A percentile compares a stretch with the other conserved stretches of the same genome.
Evolutionary conservation across 345 rosid genomes (phyloP).

Genomic region (thale cress (Arabidopsis thaliana)): DNA sequence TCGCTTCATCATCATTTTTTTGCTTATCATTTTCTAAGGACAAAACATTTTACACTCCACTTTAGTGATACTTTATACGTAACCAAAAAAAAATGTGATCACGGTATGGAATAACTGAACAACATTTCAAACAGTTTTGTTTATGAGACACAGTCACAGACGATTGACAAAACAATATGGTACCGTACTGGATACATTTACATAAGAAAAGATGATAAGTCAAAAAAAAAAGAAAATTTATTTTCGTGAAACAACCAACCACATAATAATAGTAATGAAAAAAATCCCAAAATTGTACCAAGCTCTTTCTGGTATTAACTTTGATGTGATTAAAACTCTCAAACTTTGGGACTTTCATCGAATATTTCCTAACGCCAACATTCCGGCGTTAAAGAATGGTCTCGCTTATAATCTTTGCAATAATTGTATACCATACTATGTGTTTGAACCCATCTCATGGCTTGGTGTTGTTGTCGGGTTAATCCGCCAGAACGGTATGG

Average conservation of each 20-base stretch:
- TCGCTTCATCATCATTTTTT: neutral
- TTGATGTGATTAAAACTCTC: conserved; percentile 10
- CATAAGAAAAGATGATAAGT: conserved; percentile 22
- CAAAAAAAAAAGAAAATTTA: neutral
- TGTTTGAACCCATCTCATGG: conserved; percentile 87
- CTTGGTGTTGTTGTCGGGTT: conserved; percentile 59
- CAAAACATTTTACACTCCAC: neutral
- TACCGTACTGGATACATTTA: conserved; percentile 20
- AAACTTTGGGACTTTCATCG: neutral
- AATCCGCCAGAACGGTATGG: conserved; percentile 76
- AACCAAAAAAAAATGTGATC: neutral
- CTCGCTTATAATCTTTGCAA: conserved; percentile 76
- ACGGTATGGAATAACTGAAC: conserved; percentile 9
- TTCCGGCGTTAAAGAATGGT: conserved; percentile 88
- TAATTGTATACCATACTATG: conserved; percentile 74
- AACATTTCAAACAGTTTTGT: conserved; percentile 11
- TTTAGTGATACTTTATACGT: neutral
- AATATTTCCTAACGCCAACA: conserved; percentile 51
- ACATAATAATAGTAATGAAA: neutral
- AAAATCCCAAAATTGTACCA: conserved; percentile 19
- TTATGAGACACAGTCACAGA: neutral
- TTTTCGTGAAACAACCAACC: conserved; percentile 32
- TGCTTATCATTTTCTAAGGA: neutral
- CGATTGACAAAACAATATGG: conserved; percentile 7
- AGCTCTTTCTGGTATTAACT: neutral